Evolutionary conservation across 2,329 filamentous ascomycete species (phyloP), one percentile per base, ranked within the genome.

Genomic region (Alternaria sp.): DNA sequence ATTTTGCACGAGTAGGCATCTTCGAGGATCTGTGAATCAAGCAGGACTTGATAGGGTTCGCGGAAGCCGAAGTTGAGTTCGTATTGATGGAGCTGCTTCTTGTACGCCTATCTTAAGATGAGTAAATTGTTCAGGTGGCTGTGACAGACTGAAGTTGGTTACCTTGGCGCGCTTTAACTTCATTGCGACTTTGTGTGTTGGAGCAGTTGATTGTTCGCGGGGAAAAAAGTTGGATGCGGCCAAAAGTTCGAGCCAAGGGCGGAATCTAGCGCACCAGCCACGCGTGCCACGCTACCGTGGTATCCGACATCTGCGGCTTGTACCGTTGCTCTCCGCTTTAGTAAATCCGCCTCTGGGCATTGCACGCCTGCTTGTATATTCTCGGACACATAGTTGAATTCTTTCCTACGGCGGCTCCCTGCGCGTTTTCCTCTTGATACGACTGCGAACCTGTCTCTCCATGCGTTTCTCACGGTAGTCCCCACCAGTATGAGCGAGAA

Each of bases 21-120:
- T 73, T 87, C 86, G 52, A 98, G 86, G 70, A 98, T 92, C 66
- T 93, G 88, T 60, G 92, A 91, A 75, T 97, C 94, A 62, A 97
- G 89, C 88, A 69, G 67, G 54, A 69, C 66, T 46, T 98, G 95
- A 81, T 97, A 98, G 11, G 95, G 93, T 81, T 95, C 91, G 69
- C 94, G 92, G 79, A 97, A 97, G 62, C 91, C 90, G 77, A 96
- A 97, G 62, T 88, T 89, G 78, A 94, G 86, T 75, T 89, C 88
- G 85, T 94, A 97, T 76, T 94, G 90, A 80, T 93, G 90, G 89
- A 99, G 96, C 74, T 97, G 88, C 88, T 97, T 97, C 75, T 89
- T 88, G 78, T 93, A 93, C 72, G 90, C 89, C 80, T 91, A 90
- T 42, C 83, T 90, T 91, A 49, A 7, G 12, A 42, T 62, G 30